A percentile compares a stretch with the other conserved stretches of the same genome.
phyloP scores from a whole-genome alignment of 2,329 filamentous ascomycete species.

The Colletotrichum sublineola region DNA sequence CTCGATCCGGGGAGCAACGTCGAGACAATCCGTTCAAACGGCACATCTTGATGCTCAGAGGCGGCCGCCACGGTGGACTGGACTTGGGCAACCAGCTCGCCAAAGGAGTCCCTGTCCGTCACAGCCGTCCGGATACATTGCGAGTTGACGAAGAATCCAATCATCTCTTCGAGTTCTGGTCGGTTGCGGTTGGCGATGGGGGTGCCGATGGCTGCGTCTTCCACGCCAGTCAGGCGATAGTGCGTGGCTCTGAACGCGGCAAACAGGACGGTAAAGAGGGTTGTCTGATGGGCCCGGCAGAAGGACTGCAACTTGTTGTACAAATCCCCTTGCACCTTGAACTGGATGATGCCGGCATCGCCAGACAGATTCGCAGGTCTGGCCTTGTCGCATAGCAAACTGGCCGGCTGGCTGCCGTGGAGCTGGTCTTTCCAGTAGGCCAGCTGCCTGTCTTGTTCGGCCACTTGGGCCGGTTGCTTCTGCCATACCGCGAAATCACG shows the following conservation, averaged over 20 bases:
- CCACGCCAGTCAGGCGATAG: constrained; percentile 42
- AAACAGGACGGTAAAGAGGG: constrained; percentile 35
- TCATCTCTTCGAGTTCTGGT: constrained; percentile 32
- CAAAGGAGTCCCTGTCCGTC: constrained; percentile 7
- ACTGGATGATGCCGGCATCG: constrained; percentile 14
- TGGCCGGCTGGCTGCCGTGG: constrained; percentile 49
- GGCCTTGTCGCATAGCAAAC: constrained; percentile 8
- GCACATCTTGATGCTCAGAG: constrained; percentile 45
- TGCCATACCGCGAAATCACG: background rate
- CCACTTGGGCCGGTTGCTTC: background rate
- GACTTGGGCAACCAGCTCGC: background rate
- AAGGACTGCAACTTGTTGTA: constrained; percentile 25
- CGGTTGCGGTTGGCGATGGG: constrained; percentile 40
- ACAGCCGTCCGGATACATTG: constrained; percentile 44
- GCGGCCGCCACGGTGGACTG: constrained; percentile 25
- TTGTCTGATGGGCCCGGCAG: constrained; percentile 26
- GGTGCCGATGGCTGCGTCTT: constrained; percentile 28
- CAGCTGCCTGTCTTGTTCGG: constrained; percentile 1
- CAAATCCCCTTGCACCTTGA: constrained; percentile 31
- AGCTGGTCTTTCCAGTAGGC: constrained; percentile 21
- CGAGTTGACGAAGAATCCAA: constrained; percentile 47
- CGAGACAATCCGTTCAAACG: constrained; percentile 17
- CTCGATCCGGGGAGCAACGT: constrained; percentile 4
- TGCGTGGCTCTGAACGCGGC: constrained; percentile 37
- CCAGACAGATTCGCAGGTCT: constrained; percentile 42